Evolutionary conservation across 2,329 filamentous ascomycete species (phyloP).

Genomic region (Arthroderma uncinatum): DNA sequence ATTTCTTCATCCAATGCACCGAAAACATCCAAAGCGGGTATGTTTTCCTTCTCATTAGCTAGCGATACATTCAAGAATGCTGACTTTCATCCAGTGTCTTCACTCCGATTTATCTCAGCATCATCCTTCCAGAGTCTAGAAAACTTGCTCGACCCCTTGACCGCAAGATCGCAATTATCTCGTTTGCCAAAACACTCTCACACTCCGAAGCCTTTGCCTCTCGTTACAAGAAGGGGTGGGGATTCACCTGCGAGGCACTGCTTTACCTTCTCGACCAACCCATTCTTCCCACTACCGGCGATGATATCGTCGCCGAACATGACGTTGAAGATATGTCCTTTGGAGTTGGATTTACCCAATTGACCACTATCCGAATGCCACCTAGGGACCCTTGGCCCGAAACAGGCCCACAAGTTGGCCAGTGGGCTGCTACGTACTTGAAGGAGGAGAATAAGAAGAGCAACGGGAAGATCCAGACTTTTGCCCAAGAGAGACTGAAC

Average conservation of each 20-base stretch:
- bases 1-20: slow-evolving; percentile 81
- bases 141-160: slow-evolving; percentile 79
- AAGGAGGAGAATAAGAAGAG: slow-evolving; percentile 65
- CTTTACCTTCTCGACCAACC: slow-evolving; percentile 83
- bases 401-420: slow-evolving; percentile 62
- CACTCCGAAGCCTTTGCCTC: slow-evolving; percentile 75
- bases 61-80: background rate
- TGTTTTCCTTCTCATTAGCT: slow-evolving; percentile 16
- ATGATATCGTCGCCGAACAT: slow-evolving; percentile 70
- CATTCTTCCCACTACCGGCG: slow-evolving; percentile 58
- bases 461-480: slow-evolving; percentile 57
- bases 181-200: slow-evolving; percentile 81
- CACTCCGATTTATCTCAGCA: slow-evolving; percentile 68
- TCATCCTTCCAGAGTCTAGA: slow-evolving; percentile 81
- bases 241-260: slow-evolving; percentile 76
- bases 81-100: slow-evolving; percentile 40
- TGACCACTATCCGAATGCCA: slow-evolving; percentile 76
- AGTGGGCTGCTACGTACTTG: slow-evolving; percentile 74
- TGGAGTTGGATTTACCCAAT: slow-evolving; percentile 82
- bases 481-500: slow-evolving; percentile 59
- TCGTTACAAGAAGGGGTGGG: slow-evolving; percentile 81
- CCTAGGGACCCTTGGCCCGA: slow-evolving; percentile 75
- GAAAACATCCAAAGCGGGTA: slow-evolving; percentile 64
- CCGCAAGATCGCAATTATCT: slow-evolving; percentile 86
- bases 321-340: slow-evolving; percentile 94